Evolutionary conservation across 1,284 basidiomycete species (phyloP), one percentile per base, ranked within the genome.

Genomic region (Malassezia obtusa): DNA sequence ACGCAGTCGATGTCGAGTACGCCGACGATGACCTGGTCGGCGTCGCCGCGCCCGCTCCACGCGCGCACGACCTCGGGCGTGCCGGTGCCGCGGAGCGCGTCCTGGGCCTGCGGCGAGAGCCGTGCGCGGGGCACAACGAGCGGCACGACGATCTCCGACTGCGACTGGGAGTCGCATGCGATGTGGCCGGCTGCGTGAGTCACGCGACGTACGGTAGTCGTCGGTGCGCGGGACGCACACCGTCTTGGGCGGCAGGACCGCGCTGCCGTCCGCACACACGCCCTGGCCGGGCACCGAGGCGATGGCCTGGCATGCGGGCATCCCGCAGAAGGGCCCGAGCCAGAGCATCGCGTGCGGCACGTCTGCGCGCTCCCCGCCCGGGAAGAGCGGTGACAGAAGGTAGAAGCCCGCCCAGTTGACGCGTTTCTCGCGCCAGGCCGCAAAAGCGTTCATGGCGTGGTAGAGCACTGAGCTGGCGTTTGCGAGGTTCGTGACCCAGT

Each of bases 1-100:
- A 75, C 71, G 55, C 76, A 76, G 54, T 76, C 76, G 35, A 76
- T 68, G 37, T 76, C 76, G 9, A 76, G 59, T 15, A 76, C 75
- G 2, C 76, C 76, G 2, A 76, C 57, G 30, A 67, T 67, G n/a
- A 74, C 44, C 2, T 70, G 52, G 2, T 71, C 63, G 1, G 44
- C 59, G 12, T 49, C 50, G 4, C 66, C 69, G 33, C 70, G 62
- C 1, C 68, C 69, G 3, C 50, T 47, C 69, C 71, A 73, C 3
- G 59, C 64, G 21, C 41, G 45, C 11, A 48, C 47, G 4, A 39
- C 35, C 12, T 60, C 59, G 4, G 54, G 32, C 1, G 60, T 52
- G 1, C 52, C 55, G 21, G 57, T 56, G 14, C 51, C 37, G 4
- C 45, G 47, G 6, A 69, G 45, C 0, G 57, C 60, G 0, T 49